Evolutionary conservation across 345 rosid species (phyloP), one percentile per base, ranked within the genome.

Genomic region (Salix viminalis): DNA sequence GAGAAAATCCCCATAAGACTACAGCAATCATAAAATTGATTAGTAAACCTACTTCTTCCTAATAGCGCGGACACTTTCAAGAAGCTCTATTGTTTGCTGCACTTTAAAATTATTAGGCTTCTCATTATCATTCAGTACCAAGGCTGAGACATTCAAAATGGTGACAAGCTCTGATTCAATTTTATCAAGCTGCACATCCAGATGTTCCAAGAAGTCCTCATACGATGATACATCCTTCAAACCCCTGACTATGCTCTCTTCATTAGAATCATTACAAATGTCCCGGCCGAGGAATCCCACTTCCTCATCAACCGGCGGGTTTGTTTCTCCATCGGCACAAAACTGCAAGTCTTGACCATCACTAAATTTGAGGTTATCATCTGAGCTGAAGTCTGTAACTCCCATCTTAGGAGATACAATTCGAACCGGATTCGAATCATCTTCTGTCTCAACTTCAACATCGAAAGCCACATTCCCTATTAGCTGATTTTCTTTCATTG

Each of bases 141-240:
- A 77, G 23, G 90, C 73, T 1, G 93, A 89, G 76, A 88, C 90
- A 82, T 85, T 92, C 74, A 89, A 73, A 72, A 92, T 60, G 26
- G 89, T 84, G 61, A 84, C 87, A 73, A 94, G 90, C 79, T 92
- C 94, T 69, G 83, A 83, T 81, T 92, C 97, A 48, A 94, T 83
- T 76, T 80, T 84, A 60, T 80, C 74, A 36, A 94, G 92, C 81
- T 91, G 91, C 65, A 75, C 76, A 77, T 92, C 98, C 77, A 92
- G 26, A 75, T 76, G 79, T 68, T 79, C 85, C 87, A 94, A 81
- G 84, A 89, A 92, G 79, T 81, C 84, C n/a, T 85, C 85, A 76
- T 80, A 94, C 62, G 96, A 89, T 74, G 91, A 84, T 72, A 77
- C 73, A 72, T 75, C 78, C 62, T 70, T 72, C 60, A 84, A 66